A percentile compares a stretch with the other conserved stretches of the same genome.
These are phyloP conservation scores for Lasiosphaeriaceae sp. DNA, from an alignment of 495 filamentous ascomycete genomes.

Conservation along the genomic window DNA sequence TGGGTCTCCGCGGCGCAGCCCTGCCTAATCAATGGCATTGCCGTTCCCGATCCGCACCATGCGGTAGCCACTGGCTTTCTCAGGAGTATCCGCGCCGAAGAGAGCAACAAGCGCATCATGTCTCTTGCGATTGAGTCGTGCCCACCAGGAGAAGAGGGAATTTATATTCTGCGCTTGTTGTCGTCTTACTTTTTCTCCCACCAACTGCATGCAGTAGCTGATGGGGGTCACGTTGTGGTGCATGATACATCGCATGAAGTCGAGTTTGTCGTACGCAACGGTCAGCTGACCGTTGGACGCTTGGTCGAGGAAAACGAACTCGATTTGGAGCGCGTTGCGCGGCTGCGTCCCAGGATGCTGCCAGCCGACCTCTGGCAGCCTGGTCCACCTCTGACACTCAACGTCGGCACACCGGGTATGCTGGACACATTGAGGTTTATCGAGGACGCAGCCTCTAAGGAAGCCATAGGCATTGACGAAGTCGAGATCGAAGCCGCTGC, in stretches of 20 bases:
- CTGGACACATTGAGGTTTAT: slow-evolving; percentile 24
- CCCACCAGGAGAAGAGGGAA: not conserved
- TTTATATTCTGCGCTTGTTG: not conserved
- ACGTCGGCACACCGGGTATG: slow-evolving; percentile 17
- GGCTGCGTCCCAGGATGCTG: slow-evolving; percentile 16
- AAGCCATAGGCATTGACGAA: slow-evolving; percentile 9
- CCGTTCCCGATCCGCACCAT: slow-evolving; percentile 17
- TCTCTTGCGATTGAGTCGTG: slow-evolving; percentile 22
- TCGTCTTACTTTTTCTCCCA: slow-evolving; percentile 2
- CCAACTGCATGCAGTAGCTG: not conserved
- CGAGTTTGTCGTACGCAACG: slow-evolving; percentile 29
- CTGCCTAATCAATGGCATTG: no score
- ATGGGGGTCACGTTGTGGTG: no score
- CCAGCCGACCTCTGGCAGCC: slow-evolving; percentile 10
- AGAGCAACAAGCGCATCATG: slow-evolving; percentile 25
- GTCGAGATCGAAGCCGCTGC: slow-evolving; percentile 31
- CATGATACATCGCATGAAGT: slow-evolving; percentile 8
- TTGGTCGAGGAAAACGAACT: slow-evolving; percentile 17
- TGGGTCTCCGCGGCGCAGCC: slow-evolving; percentile 25
- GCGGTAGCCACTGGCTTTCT: slow-evolving; percentile 24
- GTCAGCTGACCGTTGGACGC: slow-evolving; percentile 22
- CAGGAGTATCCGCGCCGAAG: slow-evolving; percentile 25
- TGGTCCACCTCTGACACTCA: slow-evolving; percentile 22
- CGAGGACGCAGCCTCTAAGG: slow-evolving; percentile 16
- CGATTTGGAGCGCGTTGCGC: slow-evolving; percentile 15